phyloP scores from a whole-genome alignment of 2,329 filamentous ascomycete genomes.

The Clonostachys rhizophaga region DNA sequence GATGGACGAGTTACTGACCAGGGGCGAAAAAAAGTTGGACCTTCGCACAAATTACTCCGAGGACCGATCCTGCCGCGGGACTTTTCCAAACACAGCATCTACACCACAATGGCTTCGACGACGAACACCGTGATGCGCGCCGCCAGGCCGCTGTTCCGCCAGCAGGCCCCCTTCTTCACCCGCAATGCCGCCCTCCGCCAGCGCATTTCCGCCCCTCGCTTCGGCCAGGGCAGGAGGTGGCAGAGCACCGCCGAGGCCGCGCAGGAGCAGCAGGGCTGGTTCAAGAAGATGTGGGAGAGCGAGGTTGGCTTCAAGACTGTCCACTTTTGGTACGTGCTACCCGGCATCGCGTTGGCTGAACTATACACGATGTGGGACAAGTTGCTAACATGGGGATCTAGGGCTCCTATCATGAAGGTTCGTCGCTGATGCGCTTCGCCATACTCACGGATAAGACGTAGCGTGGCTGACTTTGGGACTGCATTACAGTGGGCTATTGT shows the following conservation, averaged over 20 bases:
- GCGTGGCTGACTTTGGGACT: background rate
- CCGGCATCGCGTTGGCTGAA: background rate
- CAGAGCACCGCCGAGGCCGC: constrained; percentile 57
- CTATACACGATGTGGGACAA: background rate
- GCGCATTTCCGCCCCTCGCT: constrained; percentile 7
- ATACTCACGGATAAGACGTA: background rate
- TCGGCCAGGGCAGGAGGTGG: constrained; percentile 49
- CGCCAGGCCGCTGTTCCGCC: constrained; percentile 51
- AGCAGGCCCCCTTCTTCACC: constrained; percentile 32
- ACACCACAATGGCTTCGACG: constrained; percentile 35
- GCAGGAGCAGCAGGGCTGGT: constrained; percentile 45
- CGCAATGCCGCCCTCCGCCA: constrained; percentile 31
- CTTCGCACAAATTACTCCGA: no score
- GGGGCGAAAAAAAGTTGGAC: no score
- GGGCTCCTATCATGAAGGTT: constrained; percentile 88
- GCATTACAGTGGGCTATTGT: constrained; percentile 78
- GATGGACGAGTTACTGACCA: no score
- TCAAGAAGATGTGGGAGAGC: constrained; percentile 80
- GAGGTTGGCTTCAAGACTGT: constrained; percentile 86
- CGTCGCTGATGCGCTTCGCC: no score
- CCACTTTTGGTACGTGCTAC: constrained; percentile 80
- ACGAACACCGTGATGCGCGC: constrained; percentile 46
- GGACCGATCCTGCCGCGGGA: no score
- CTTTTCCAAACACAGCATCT: background rate
- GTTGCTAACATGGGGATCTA: constrained; percentile 26